Evolutionary conservation across 1,284 basidiomycete species (phyloP).

Genomic region (Puccinia horiana): DNA sequence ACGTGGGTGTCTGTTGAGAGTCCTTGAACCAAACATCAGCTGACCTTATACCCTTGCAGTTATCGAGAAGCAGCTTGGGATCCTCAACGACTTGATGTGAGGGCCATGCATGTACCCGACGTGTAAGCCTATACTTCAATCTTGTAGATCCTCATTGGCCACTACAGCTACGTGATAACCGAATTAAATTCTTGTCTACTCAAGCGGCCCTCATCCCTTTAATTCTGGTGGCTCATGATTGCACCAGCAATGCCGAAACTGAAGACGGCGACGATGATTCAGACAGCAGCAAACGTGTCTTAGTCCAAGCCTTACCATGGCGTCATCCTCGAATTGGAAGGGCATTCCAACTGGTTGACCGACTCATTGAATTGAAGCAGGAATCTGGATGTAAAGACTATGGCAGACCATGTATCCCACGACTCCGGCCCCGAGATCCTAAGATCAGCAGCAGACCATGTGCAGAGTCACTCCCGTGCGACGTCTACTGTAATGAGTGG

Average conservation of each 20-base stretch:
- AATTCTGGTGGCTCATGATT: constrained; percentile 1
- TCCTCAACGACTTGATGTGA: background rate
- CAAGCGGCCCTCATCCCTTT: background rate
- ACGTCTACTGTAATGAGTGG: constrained; percentile 22
- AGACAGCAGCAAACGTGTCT: background rate
- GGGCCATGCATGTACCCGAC: background rate
- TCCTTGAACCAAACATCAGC: background rate
- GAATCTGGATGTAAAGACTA: background rate
- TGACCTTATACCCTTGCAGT: background rate
- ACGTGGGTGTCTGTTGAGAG: background rate
- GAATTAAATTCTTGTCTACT: background rate
- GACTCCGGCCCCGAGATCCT: background rate
- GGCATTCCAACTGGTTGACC: background rate
- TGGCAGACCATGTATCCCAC: background rate
- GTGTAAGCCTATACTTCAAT: constrained; percentile 13
- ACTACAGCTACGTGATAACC: background rate
- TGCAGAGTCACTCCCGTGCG: background rate
- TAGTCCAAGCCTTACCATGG: constrained; percentile 8
- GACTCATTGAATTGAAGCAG: background rate
- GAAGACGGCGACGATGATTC: background rate
- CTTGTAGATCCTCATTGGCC: background rate
- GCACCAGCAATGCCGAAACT: constrained; percentile 36
- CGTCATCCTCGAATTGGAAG: constrained; percentile 11
- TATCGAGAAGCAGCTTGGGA: constrained; percentile 1
- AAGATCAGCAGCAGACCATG: constrained; percentile 1